These are phyloP conservation scores for Fusarium foetens DNA, from an alignment of 2,329 filamentous ascomycete species.

Conservation along the genomic window DNA sequence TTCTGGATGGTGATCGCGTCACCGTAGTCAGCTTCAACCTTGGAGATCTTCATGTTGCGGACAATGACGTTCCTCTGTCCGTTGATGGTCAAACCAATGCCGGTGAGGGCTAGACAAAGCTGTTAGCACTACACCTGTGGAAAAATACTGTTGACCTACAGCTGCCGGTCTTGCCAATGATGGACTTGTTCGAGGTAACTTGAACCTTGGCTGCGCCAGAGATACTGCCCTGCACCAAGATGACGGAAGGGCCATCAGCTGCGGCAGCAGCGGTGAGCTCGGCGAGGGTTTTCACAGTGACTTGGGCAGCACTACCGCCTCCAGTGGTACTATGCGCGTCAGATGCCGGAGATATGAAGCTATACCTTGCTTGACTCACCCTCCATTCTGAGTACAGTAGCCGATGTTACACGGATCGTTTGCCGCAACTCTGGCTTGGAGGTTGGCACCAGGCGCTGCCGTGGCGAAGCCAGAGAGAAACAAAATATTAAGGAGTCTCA, in stretches of 20 bases:
- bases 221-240: slow-evolving; percentile 37
- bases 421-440: slow-evolving; percentile 19
- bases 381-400: slow-evolving; percentile 39
- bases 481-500: slow-evolving; percentile 5
- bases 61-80: slow-evolving; percentile 62
- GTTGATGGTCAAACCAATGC: slow-evolving; percentile 32
- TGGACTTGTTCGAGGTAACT: slow-evolving; percentile 38
- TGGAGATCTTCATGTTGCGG: slow-evolving; percentile 64
- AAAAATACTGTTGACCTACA: not conserved
- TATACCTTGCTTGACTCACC: not conserved
- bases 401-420: slow-evolving; percentile 29
- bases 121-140: fast-evolving
- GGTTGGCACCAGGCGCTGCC: slow-evolving; percentile 10
- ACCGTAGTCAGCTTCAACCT: slow-evolving; percentile 57
- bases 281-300: slow-evolving; percentile 30
- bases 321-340: slow-evolving; percentile 21
- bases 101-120: slow-evolving; percentile 7
- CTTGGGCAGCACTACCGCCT: slow-evolving; percentile 20
- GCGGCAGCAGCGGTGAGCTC: slow-evolving; percentile 31
- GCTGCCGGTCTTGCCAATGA: slow-evolving; percentile 38
- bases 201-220: slow-evolving; percentile 40
- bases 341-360: fast-evolving
- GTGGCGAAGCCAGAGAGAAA: not conserved
- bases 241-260: slow-evolving; percentile 19
- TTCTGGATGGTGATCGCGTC: slow-evolving; percentile 63